phyloP scores from a whole-genome alignment of 345 rosid species.

The Rhizophora mangle region DNA sequence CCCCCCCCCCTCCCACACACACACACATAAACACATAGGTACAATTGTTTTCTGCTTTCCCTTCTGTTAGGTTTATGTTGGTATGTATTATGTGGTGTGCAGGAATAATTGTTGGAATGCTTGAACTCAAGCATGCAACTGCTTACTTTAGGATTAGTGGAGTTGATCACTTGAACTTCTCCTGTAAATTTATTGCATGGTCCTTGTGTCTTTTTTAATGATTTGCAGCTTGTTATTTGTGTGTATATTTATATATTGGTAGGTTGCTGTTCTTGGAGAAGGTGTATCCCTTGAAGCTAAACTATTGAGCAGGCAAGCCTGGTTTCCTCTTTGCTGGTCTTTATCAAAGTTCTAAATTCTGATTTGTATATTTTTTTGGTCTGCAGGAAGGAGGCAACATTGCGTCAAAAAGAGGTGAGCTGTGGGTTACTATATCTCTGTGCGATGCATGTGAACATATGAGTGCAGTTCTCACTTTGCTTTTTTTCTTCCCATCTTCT shows the following conservation, averaged over 20 bases:
- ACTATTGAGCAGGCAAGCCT: constrained; percentile 71
- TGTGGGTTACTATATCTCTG: constrained; percentile 1
- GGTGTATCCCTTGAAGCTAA: constrained; percentile 96
- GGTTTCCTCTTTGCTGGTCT: constrained; percentile 17
- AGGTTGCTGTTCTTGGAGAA: constrained; percentile 98
- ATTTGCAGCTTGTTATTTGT: constrained; percentile 6
- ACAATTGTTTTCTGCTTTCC: too few relatives aligned
- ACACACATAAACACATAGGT: too few relatives aligned
- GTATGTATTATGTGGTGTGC: too few relatives aligned
- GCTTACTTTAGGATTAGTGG: background rate
- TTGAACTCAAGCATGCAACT: too few relatives aligned
- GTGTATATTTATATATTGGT: constrained; percentile 16
- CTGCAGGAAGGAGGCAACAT: constrained; percentile 85
- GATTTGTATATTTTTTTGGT: constrained; percentile 7
- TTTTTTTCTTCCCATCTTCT: constrained; percentile 5
- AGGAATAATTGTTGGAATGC: too few relatives aligned
- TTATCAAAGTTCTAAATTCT: constrained; percentile 18
- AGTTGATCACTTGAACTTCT: background rate
- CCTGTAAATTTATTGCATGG: background rate
- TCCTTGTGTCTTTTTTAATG: background rate
- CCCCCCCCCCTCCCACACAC: too few relatives aligned
- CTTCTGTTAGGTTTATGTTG: too few relatives aligned
- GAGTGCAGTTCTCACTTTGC: background rate
- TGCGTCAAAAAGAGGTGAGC: constrained; percentile 85
- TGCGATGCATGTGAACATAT: background rate